Evolutionary conservation across 768 basidiomycete genomes (phyloP), one percentile per base, ranked within the genome.

Genomic region (Rhodotorula babjevae): DNA sequence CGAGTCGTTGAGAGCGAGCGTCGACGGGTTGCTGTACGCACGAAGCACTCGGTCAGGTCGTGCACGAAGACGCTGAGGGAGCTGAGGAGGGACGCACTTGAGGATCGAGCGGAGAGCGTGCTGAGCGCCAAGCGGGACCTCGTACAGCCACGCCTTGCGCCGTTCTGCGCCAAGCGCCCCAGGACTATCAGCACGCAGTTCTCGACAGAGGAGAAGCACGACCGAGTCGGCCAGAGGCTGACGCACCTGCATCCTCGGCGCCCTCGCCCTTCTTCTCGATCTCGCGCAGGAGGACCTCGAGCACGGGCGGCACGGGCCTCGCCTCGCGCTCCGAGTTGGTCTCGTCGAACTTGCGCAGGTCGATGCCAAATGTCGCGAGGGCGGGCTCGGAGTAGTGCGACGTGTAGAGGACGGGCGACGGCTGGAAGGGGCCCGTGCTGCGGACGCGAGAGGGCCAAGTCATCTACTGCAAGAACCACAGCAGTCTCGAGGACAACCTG

Each of bases 71-170:
- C 85, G 57, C 4, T 9, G 36, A 36, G 36, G 9, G 9, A 36
- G 36, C 5, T 9, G 36, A 36, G 15, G n/a, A 29, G 33, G 4
- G n/a, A 57, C 84, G 82, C 44, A 75, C 18, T 96, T 95, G 65
- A 97, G 83, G 11, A 85, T 84, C 81, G 93, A 91, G 68, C 94
- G 88, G 44, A 97, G 87, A 69, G 89, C 89, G 77, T 98, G 94
- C 25, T 90, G 86, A 36, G 87, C 87, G 3, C 87, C 84, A 12
- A 98, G 85, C 2, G 93, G 93, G 7, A 65, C 90, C 77, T 97
- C 92, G 81, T 96, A 98, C 65, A 97, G 91, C 94, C 94, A 97
- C 8, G 89, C 83, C 82, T 89, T 92, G 69, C 94, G 87, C 79
- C 87, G 89, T 80, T 94, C 93, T 88, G 79, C 9, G 25, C 2